phyloP scores from a whole-genome alignment of 129 eudicot genomes.

The Pulicaria dysenterica region DNA sequence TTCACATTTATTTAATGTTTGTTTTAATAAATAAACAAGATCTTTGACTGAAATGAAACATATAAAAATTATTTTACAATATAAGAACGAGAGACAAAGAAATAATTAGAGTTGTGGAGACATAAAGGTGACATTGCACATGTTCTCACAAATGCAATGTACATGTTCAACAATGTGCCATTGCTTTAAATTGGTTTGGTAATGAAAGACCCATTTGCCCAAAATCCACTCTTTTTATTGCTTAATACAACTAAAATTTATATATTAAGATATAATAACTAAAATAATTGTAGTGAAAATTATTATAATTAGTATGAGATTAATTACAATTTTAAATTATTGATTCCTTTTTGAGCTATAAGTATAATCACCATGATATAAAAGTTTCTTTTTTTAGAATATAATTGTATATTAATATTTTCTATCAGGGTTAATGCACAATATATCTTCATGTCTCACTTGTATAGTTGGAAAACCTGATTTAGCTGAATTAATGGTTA shows the following conservation, averaged over 20 bases:
- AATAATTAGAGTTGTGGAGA: slow-evolving; percentile 39
- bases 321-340: too few species aligned
- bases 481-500: too few species aligned
- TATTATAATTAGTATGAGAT: not conserved
- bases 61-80: not conserved
- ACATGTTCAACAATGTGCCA: slow-evolving; percentile 45
- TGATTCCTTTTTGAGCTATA: too few species aligned
- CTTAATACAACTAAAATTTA: not conserved
- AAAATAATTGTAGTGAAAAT: not conserved
- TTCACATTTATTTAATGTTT: not conserved
- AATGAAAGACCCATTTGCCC: slow-evolving; percentile 47
- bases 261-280: not conserved
- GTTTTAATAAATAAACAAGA: not conserved
- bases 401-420: too few species aligned
- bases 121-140: slow-evolving; percentile 47
- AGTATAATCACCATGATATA: too few species aligned
- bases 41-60: slow-evolving; percentile 24
- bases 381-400: too few species aligned
- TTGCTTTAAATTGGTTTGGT: slow-evolving; percentile 39
- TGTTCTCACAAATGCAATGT: slow-evolving; percentile 42
- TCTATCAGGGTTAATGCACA: too few species aligned
- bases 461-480: too few species aligned
- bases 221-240: slow-evolving; percentile 21
- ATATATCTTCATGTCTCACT: too few species aligned
- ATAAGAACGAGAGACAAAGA: slow-evolving; percentile 32